Evolutionary conservation across 768 basidiomycete species (phyloP), one percentile per base, ranked within the genome.

Genomic region (Boletales sp.): DNA sequence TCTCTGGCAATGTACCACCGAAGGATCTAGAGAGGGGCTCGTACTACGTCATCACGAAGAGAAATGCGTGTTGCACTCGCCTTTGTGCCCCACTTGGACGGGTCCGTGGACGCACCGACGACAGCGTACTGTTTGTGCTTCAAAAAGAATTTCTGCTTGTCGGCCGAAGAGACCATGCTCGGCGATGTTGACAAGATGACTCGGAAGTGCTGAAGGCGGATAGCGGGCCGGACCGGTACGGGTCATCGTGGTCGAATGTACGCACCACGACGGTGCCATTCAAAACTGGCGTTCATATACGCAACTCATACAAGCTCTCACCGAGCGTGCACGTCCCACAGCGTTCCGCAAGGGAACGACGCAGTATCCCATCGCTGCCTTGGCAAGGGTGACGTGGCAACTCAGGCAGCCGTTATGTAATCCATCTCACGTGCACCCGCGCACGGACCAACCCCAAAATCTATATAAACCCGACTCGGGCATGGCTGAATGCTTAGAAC

Each of bases 81-180:
- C 76, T 82, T 87, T 48, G 87, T 89, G 30, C 91, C 90, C 63
- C 74, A 89, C 71, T 92, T 93, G 49, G 72, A 73, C 59, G 79
- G 75, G 67, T 92, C 85, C 54, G 83, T 90, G 39, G 87, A 91
- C 5, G 89, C 89, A 19, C 91, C 90, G 13, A 90, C 81, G 25
- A 93, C 90, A 31, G 89, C 91, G 49, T 77, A 94, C 53, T 72
- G 63, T 7, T 84, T 73, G 12, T 81, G 78, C 8, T 78, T 72
- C 37, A 92, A 64, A 68, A 92, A 92, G 35, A 63, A 58, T 38
- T 64, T 68, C 57, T 75, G 70, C 50, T 79, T 78, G 50, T 83
- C 74, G 38, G 72, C 59, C 54, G 70, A 61, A 34, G 53, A 59
- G 10, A 44, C 30, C 67, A 69, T 69, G 51, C 18, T 52, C 39